Conservation (phyloP, 305 asterid genomes). For the Nicotiana rustica region DNA sequence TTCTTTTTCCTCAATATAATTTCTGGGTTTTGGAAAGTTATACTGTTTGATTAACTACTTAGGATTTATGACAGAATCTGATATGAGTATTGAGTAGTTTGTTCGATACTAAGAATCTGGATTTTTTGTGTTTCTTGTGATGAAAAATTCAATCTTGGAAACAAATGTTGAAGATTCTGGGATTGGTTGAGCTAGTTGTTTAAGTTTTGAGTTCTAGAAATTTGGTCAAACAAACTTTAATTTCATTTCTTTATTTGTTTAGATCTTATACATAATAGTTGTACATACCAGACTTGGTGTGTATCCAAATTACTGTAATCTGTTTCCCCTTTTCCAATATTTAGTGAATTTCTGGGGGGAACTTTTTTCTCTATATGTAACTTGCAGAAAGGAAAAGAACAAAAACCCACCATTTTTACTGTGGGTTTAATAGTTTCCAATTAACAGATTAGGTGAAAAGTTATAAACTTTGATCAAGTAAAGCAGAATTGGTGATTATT, state of each 20-base stretch:
- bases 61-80: background rate
- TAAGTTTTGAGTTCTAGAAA: constrained; percentile 35
- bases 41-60: background rate
- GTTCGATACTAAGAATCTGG: constrained; percentile 50
- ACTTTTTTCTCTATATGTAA: constrained; percentile 27
- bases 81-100: background rate
- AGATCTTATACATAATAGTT: constrained; percentile 13
- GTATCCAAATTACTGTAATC: constrained; percentile 42
- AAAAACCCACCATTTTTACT: constrained; percentile 58
- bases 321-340: constrained; percentile 42
- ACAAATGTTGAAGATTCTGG: constrained; percentile 70
- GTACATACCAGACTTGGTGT: constrained; percentile 46
- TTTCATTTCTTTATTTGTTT: constrained; percentile 1
- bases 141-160: constrained; percentile 59
- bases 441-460: constrained; percentile 25
- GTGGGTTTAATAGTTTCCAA: constrained; percentile 62
- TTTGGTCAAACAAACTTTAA: constrained; percentile 1
- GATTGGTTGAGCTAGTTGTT: constrained; percentile 59
- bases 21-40: background rate
- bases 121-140: constrained; percentile 53
- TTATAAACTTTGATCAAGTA: background rate
- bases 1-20: background rate
- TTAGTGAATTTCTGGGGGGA: constrained; percentile 50
- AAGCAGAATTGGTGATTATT: constrained; percentile 15
- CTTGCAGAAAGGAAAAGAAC: constrained; percentile 30